phyloP scores from a whole-genome alignment of 345 rosid genomes.

The Syzygium jambos region DNA sequence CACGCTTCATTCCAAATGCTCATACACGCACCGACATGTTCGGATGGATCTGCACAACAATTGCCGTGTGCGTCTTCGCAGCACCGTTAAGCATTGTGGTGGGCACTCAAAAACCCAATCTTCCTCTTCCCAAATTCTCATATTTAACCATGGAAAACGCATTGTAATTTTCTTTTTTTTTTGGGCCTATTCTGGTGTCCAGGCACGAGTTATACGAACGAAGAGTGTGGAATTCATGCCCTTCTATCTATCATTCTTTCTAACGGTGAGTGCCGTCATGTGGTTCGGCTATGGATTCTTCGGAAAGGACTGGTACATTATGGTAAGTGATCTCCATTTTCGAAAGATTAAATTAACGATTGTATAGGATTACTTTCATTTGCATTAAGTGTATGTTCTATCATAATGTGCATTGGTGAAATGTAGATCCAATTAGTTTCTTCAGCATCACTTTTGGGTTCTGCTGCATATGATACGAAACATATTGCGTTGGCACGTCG shows the following conservation, averaged over 20 bases:
- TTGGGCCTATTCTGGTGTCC: background rate
- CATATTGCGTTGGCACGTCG: too few species aligned
- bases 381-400: background rate
- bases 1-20: constrained; percentile 21
- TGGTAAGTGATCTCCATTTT: constrained; percentile 37
- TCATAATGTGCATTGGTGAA: background rate
- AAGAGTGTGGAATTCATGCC: constrained; percentile 98
- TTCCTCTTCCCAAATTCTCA: background rate
- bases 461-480: too few species aligned
- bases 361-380: background rate
- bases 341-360: background rate
- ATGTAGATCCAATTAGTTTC: too few species aligned
- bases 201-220: constrained; percentile 70
- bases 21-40: constrained; percentile 23
- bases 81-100: constrained; percentile 77
- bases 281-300: constrained; percentile 82
- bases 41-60: constrained; percentile 86
- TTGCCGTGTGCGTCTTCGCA: constrained; percentile 69
- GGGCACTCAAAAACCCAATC: background rate
- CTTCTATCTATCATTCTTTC: constrained; percentile 64
- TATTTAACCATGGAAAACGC: background rate
- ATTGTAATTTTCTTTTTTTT: background rate
- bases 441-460: too few species aligned
- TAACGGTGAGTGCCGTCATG: constrained; percentile 65
- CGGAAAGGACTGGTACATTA: constrained; percentile 49